Conservation (phyloP, 768 basidiomycete species). For the Sarcodon sp. region DNA sequence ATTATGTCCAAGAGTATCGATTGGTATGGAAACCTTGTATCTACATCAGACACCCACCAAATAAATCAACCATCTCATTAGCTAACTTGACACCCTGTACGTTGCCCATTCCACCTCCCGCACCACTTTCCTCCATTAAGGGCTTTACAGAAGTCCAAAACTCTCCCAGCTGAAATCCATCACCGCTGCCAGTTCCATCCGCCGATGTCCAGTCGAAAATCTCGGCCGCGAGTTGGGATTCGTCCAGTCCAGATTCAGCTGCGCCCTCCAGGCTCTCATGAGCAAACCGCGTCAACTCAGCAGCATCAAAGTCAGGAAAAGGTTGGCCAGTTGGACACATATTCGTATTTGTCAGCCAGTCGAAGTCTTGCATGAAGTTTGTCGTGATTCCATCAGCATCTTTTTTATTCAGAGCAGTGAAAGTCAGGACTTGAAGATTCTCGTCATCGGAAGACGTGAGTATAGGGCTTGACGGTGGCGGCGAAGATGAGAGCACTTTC, state of each 20-base stretch:
- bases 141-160: constrained; percentile 1
- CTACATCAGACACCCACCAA: not conserved
- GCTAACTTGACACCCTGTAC: not conserved
- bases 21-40: too few relatives aligned
- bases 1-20: too few relatives aligned
- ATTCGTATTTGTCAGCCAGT: not conserved
- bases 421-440: not conserved
- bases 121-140: not conserved
- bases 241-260: not conserved
- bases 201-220: not conserved
- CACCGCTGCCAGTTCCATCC: not conserved
- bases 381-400: not conserved
- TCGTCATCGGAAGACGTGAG: not conserved
- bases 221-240: not conserved
- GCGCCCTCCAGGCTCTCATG: not conserved
- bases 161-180: not conserved
- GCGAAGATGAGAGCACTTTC: not conserved
- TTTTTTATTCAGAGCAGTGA: not conserved
- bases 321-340: not conserved
- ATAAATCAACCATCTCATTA: not conserved
- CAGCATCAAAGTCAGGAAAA: not conserved
- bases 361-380: not conserved
- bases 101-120: not conserved
- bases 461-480: not conserved
- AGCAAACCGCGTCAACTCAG: not conserved